A percentile compares a stretch with the other conserved stretches of the same genome.
phyloP scores from a whole-genome alignment of 2,329 filamentous ascomycete species.

The Hymenoscyphus infarciens region DNA sequence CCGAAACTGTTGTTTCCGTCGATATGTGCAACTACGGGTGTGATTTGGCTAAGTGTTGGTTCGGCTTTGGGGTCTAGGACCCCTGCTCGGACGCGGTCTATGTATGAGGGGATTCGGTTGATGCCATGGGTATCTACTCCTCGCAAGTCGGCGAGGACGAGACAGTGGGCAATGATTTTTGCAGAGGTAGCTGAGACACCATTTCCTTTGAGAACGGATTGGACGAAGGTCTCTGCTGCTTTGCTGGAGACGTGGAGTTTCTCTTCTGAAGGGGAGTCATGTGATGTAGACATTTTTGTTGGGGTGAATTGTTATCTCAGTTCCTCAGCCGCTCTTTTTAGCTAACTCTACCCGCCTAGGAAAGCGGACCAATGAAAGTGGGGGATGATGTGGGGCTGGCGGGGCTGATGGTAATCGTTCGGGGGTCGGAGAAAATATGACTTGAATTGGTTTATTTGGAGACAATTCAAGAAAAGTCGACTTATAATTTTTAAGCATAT shows the following conservation, averaged over 20 bases:
- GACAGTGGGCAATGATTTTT: slow-evolving; percentile 59
- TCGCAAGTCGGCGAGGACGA: slow-evolving; percentile 71
- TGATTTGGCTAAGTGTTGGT: slow-evolving; percentile 58
- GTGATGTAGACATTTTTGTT: slow-evolving; percentile 7
- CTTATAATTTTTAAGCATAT: neutral
- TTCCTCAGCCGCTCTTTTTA: too few relatives aligned
- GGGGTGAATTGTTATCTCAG: neutral
- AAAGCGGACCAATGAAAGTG: too few relatives aligned
- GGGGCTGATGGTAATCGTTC: too few relatives aligned
- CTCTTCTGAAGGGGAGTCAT: slow-evolving; percentile 5
- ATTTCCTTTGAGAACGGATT: slow-evolving; percentile 56
- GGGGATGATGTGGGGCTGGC: too few relatives aligned
- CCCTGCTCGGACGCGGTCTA: slow-evolving; percentile 66
- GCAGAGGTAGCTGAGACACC: slow-evolving; percentile 58
- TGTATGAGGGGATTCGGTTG: slow-evolving; percentile 75
- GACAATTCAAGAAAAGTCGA: too few relatives aligned
- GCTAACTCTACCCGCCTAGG: too few relatives aligned
- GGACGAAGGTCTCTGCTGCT: slow-evolving; percentile 41
- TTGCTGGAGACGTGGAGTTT: slow-evolving; percentile 1
- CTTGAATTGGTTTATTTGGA: neutral
- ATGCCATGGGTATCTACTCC: slow-evolving; percentile 78
- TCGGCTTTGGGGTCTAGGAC: slow-evolving; percentile 60
- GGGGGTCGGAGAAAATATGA: neutral
- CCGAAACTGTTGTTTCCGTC: slow-evolving; percentile 71
- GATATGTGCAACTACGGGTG: slow-evolving; percentile 63